Conservation (phyloP, 768 basidiomycete genomes). For the Crassisporium funariophilum region DNA sequence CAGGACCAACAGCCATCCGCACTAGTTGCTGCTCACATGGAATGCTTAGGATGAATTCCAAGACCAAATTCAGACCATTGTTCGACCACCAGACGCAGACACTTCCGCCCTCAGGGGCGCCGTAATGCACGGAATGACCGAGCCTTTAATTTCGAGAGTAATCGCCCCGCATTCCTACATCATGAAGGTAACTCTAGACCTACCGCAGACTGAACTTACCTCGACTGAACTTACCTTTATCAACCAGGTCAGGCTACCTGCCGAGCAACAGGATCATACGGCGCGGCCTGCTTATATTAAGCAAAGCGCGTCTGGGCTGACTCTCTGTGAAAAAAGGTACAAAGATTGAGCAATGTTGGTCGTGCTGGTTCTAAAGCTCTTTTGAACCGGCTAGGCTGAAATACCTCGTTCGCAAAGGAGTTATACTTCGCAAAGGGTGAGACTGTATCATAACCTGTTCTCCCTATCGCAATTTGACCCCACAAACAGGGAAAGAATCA, state of each 20-base stretch:
- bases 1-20: no score
- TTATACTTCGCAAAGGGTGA: not conserved
- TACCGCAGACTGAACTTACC: not conserved
- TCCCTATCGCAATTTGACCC: not conserved
- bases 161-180: not conserved
- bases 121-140: not conserved
- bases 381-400: not conserved
- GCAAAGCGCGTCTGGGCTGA: not conserved
- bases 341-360: not conserved
- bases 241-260: not conserved
- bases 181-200: not conserved
- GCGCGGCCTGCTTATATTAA: not conserved
- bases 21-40: not conserved
- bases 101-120: not conserved
- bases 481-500: not conserved
- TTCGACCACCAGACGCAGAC: not conserved
- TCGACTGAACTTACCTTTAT: not conserved
- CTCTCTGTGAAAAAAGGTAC: not conserved
- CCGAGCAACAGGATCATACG: not conserved
- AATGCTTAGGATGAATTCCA: not conserved
- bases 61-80: not conserved
- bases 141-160: not conserved
- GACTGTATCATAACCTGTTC: no score
- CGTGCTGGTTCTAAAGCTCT: not conserved
- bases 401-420: not conserved